Conservation (phyloP, 2,329 filamentous ascomycete species). For the Bipolaris sorokiniana region DNA sequence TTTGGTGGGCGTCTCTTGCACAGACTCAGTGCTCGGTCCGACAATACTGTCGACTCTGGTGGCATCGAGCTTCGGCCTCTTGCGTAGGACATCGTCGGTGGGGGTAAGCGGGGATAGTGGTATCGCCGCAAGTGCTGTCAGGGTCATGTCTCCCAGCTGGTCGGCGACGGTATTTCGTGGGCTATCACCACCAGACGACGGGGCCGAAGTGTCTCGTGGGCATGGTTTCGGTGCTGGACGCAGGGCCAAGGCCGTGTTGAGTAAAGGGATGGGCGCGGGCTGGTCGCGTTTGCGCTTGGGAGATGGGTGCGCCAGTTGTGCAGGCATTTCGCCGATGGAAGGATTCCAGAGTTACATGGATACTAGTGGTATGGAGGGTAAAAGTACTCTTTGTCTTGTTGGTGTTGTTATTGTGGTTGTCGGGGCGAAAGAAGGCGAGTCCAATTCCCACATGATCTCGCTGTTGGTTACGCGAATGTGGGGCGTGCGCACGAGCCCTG, state of each 20-base stretch:
- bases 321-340: conserved; percentile 40
- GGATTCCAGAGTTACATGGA: conserved; percentile 36
- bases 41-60: conserved; percentile 28
- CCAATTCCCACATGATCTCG: conserved; percentile 21
- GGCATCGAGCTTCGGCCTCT: conserved; percentile 46
- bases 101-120: conserved; percentile 45
- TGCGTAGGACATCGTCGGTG: conserved; percentile 41
- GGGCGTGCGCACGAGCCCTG: conserved; percentile 24
- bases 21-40: conserved; percentile 21
- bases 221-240: conserved; percentile 33
- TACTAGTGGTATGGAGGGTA: conserved; percentile 13
- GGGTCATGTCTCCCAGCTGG: conserved; percentile 43
- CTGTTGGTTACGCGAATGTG: conserved; percentile 28
- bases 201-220: conserved; percentile 32
- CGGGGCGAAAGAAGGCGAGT: conserved; percentile 6
- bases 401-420: conserved; percentile 3
- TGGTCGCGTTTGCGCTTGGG: conserved; percentile 50
- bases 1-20: conserved; percentile 4
- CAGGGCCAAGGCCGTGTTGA: conserved; percentile 44
- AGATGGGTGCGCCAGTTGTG: conserved; percentile 43
- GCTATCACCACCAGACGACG: conserved; percentile 36
- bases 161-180: conserved; percentile 47
- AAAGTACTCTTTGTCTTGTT: conserved; percentile 5
- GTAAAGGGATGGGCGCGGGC: conserved; percentile 35
- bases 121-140: conserved; percentile 34